Evolutionary conservation across 2,329 filamentous ascomycete species (phyloP).

Genomic region (Chaetomiaceae sp.): DNA sequence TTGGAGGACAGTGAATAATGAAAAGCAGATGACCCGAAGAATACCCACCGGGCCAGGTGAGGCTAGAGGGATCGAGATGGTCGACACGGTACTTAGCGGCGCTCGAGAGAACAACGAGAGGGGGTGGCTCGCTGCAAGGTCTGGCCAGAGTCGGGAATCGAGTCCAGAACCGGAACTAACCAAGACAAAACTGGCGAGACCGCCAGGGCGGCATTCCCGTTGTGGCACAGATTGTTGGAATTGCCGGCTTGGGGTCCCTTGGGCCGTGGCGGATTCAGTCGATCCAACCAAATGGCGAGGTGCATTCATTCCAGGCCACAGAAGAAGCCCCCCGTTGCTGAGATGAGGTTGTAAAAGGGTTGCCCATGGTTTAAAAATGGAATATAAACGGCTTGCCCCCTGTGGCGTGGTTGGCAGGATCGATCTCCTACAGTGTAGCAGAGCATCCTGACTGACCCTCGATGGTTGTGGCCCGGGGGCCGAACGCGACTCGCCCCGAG

Average conservation of each 20-base stretch:
- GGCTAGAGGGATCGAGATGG: slow-evolving; percentile 12
- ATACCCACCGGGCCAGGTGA: slow-evolving; percentile 4
- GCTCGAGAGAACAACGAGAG: neutral
- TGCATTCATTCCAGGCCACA: too few species aligned
- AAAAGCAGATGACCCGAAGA: slow-evolving; percentile 8
- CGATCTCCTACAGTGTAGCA: too few species aligned
- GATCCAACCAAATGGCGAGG: neutral
- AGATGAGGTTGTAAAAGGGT: too few species aligned
- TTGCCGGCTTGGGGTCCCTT: neutral
- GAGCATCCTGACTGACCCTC: too few species aligned
- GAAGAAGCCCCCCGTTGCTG: too few species aligned
- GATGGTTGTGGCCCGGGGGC: too few species aligned
- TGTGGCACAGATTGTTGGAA: neutral
- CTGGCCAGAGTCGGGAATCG: slow-evolving; percentile 13
- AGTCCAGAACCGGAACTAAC: slow-evolving; percentile 1
- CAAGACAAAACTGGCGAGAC: neutral
- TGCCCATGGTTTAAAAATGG: too few species aligned
- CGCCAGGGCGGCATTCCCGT: neutral
- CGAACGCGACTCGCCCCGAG: too few species aligned
- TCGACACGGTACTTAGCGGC: neutral
- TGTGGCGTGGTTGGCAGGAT: too few species aligned
- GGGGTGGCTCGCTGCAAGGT: slow-evolving; percentile 8
- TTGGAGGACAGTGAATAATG: slow-evolving; percentile 13
- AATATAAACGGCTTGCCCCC: too few species aligned
- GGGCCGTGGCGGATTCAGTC: neutral